These are phyloP conservation scores for Orbilia brochopaga DNA, from an alignment of 2,329 filamentous ascomycete genomes.

Conservation along the genomic window DNA sequence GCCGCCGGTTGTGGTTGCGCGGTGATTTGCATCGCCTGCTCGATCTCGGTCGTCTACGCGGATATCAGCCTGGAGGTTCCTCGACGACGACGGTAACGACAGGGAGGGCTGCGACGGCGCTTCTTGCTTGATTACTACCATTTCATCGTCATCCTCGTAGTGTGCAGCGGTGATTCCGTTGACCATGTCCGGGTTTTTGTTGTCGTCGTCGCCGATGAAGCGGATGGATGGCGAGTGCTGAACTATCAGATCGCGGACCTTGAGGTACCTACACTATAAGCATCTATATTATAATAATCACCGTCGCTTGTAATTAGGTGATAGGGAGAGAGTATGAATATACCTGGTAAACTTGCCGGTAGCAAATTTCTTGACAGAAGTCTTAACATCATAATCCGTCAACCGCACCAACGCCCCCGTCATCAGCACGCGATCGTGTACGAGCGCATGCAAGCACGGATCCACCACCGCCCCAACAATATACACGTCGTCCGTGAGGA, in stretches of 20 bases:
- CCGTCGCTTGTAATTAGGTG: not conserved
- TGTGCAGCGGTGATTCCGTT: not conserved
- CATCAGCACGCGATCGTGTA: conserved; percentile 33
- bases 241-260: conserved; percentile 32
- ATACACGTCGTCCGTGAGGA: conserved; percentile 36
- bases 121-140: conserved; percentile 51
- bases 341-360: conserved; percentile 37
- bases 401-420: conserved; percentile 34
- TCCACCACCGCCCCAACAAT: conserved; percentile 40
- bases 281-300: not conserved
- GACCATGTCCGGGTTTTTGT: not conserved
- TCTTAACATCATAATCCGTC: conserved; percentile 42
- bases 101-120: conserved; percentile 15
- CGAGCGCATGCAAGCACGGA: conserved; percentile 29
- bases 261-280: conserved; percentile 30
- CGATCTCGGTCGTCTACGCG: conserved; percentile 50
- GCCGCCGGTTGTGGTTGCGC: too few relatives aligned
- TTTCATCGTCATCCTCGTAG: conserved; percentile 24
- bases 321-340: not conserved
- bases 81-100: too few relatives aligned
- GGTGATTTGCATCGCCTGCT: too few relatives aligned
- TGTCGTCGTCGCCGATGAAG: conserved; percentile 10
- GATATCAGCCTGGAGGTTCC: conserved; percentile 43
- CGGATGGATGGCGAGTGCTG: conserved; percentile 32
- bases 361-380: conserved; percentile 29